A percentile compares a stretch with the other conserved stretches of the same genome.
phyloP scores from a whole-genome alignment of 2,329 filamentous ascomycete species.

The Monilinia fructicola region DNA sequence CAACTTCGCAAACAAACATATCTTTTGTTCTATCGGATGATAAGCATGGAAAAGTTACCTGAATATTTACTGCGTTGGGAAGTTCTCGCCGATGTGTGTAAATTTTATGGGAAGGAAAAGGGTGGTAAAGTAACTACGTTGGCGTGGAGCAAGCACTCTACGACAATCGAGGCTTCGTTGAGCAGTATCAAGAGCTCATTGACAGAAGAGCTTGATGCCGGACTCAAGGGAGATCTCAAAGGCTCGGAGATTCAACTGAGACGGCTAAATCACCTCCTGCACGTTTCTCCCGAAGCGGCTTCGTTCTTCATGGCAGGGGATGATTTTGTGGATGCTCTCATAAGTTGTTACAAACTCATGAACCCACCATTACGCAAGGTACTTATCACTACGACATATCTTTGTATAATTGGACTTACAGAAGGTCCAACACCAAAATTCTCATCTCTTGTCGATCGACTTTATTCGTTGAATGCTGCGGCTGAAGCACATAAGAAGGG shows the following conservation, averaged over 20 bases:
- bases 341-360: conserved; percentile 63
- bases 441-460: conserved; percentile 75
- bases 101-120: conserved; percentile 64
- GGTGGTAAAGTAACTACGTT: conserved; percentile 51
- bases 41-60: conserved; percentile 48
- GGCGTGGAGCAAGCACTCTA: conserved; percentile 54
- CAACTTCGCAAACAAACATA: conserved; percentile 64
- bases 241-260: conserved; percentile 55
- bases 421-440: conserved; percentile 66
- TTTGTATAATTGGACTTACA: conserved; percentile 70
- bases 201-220: conserved; percentile 62
- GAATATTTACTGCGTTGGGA: conserved; percentile 58
- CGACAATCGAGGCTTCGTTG: conserved; percentile 54
- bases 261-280: conserved; percentile 62
- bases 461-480: conserved; percentile 75
- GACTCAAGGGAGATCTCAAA: conserved; percentile 55
- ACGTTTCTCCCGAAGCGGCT: conserved; percentile 57
- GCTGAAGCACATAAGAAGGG: conserved; percentile 63
- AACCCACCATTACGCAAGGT: conserved; percentile 63
- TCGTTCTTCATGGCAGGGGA: conserved; percentile 75
- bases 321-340: conserved; percentile 80
- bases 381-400: conserved; percentile 71
- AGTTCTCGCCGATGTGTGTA: conserved; percentile 68
- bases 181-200: conserved; percentile 61
- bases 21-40: conserved; percentile 59